phyloP scores from a whole-genome alignment of 2,329 filamentous ascomycete genomes.

The Rhytidhysteron rufulum region DNA sequence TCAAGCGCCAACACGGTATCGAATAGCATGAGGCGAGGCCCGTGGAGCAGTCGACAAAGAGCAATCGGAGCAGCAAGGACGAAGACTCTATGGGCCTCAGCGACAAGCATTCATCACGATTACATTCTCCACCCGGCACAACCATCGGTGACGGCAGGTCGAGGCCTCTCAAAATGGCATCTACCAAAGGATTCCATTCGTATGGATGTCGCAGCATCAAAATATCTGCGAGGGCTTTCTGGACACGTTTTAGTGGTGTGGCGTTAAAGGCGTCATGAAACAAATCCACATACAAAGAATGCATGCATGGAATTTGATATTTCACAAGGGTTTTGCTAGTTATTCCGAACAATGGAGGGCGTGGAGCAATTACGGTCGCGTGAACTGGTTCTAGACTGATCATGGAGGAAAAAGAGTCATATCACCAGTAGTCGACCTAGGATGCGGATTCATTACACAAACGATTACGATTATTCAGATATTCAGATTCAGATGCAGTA shows the following conservation, averaged over 20 bases:
- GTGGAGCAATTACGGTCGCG: too few relatives aligned
- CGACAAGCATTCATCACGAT: slow-evolving; percentile 24
- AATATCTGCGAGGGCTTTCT: slow-evolving; percentile 26
- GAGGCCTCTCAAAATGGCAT: slow-evolving; percentile 16
- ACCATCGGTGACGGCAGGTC: slow-evolving; percentile 18
- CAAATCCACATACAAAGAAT: too few relatives aligned
- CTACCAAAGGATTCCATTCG: slow-evolving; percentile 19
- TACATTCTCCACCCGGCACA: slow-evolving; percentile 22
- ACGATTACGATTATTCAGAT: too few relatives aligned
- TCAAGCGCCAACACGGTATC: slow-evolving; percentile 97
- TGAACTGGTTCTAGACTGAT: too few relatives aligned
- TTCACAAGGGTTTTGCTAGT: too few relatives aligned
- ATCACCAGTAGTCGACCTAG: too few relatives aligned
- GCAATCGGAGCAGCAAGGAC: slow-evolving; percentile 27
- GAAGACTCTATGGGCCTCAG: slow-evolving; percentile 34
- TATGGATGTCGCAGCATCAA: slow-evolving; percentile 30
- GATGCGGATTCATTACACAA: too few relatives aligned
- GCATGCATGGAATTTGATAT: too few relatives aligned
- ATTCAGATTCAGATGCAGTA: too few relatives aligned
- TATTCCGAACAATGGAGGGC: too few relatives aligned
- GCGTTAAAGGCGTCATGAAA: slow-evolving; percentile 30
- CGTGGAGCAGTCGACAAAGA: slow-evolving; percentile 51
- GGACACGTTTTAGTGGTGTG: slow-evolving; percentile 29
- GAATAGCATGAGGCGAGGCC: slow-evolving; percentile 62
- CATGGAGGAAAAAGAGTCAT: too few relatives aligned